Conservation (phyloP, 2,329 filamentous ascomycete genomes). For the Pseudogymnoascus sp. region DNA sequence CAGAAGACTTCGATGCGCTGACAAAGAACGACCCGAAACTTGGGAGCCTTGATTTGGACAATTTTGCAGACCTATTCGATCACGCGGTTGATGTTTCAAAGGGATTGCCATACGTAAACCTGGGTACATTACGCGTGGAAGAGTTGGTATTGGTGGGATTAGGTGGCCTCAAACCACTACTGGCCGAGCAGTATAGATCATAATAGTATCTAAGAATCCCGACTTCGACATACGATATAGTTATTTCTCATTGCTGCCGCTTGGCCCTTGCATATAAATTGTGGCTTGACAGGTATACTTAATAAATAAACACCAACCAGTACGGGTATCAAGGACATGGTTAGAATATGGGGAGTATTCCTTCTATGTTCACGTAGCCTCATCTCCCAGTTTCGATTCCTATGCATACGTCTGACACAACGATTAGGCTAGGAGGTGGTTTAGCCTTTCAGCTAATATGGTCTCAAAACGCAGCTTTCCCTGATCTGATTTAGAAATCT, state of each 20-base stretch:
- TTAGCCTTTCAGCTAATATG: neutral
- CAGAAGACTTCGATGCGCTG: constrained; percentile 69
- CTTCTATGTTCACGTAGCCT: no score
- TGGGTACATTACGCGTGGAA: neutral
- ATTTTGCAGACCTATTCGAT: constrained; percentile 66
- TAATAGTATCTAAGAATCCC: neutral
- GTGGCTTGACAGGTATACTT: no score
- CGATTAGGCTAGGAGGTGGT: neutral
- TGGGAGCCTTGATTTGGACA: constrained; percentile 46
- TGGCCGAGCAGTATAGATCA: neutral
- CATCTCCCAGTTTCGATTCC: no score
- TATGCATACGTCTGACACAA: no score
- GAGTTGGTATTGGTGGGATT: neutral
- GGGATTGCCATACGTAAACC: neutral
- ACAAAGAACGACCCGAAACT: constrained; percentile 54
- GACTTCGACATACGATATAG: no score
- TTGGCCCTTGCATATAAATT: no score
- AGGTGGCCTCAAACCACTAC: neutral
- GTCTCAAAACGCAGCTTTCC: neutral
- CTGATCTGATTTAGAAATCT: neutral
- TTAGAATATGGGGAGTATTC: no score
- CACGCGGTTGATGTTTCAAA: constrained; percentile 64
- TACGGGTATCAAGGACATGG: no score
- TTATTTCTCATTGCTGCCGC: no score
- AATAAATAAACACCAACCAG: no score